A percentile compares a stretch with the other conserved stretches of the same genome.
Evolutionary conservation across 2,329 filamentous ascomycete species (phyloP).

Genomic region (Monilinia polystroma): DNA sequence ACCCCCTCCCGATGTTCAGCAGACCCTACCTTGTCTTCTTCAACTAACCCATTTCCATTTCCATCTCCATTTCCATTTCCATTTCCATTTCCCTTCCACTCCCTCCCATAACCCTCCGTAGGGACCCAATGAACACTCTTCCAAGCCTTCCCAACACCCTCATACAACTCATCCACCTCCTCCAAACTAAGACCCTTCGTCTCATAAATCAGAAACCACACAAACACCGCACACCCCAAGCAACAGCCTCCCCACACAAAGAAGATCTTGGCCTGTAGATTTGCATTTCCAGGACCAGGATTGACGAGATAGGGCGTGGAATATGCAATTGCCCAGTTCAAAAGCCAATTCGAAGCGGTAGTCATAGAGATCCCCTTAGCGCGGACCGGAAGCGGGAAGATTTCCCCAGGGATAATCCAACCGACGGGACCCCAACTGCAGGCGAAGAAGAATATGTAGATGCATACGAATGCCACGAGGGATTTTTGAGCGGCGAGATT

Average conservation of each 20-base stretch:
- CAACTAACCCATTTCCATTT: neutral
- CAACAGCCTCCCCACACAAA: constrained; percentile 62
- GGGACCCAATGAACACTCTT: constrained; percentile 16
- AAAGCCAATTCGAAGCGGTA: constrained; percentile 86
- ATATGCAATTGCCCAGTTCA: constrained; percentile 70
- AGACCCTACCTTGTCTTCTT: neutral
- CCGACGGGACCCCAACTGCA: constrained; percentile 44
- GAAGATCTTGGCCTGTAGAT: constrained; percentile 37
- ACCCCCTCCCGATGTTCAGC: neutral
- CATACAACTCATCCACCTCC: constrained; percentile 65
- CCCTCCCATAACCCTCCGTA: neutral
- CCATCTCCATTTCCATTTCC: neutral
- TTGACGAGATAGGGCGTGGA: constrained; percentile 68
- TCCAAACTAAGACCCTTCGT: constrained; percentile 72
- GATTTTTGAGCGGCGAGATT: constrained; percentile 52
- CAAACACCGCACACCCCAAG: constrained; percentile 52
- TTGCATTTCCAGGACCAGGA: constrained; percentile 44
- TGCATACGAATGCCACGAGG: constrained; percentile 60
- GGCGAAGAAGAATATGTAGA: constrained; percentile 26
- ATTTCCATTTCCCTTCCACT: neutral
- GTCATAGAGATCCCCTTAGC: constrained; percentile 70
- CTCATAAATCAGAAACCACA: constrained; percentile 58
- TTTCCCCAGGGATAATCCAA: constrained; percentile 83
- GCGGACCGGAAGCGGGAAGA: constrained; percentile 77
- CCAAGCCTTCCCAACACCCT: constrained; percentile 16